Percentiles rank a stretch among this genome's conserved stretches.
Evolutionary conservation across 306 rosid genomes (phyloP).

Genomic region (Vigna angularis): DNA sequence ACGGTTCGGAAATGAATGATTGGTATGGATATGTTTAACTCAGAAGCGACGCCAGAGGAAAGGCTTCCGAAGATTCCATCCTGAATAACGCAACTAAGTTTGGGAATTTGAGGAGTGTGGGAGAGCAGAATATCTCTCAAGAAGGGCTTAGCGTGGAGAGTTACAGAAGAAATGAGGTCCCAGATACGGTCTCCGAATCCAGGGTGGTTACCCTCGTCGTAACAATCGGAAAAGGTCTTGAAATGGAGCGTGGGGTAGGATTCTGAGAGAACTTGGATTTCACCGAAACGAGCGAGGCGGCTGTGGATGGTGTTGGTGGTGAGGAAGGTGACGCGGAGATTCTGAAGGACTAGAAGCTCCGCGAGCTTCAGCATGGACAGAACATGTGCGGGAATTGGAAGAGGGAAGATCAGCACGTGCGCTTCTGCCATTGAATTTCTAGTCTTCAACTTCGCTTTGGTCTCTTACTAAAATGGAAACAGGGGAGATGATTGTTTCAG

Average conservation of each 20-base stretch:
- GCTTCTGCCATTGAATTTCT: neutral
- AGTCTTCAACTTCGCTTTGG: neutral
- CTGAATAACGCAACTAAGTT: constrained; percentile 46
- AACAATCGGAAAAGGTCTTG: constrained; percentile 51
- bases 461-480: too few species aligned
- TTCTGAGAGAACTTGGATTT: constrained; percentile 35
- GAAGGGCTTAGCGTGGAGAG: constrained; percentile 34
- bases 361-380: constrained; percentile 61
- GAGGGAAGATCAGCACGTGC: constrained; percentile 48
- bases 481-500: too few species aligned
- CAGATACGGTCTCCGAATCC: constrained; percentile 16
- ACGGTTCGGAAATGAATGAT: constrained; percentile 52
- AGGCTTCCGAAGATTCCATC: constrained; percentile 53
- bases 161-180: constrained; percentile 13
- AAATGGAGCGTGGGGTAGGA: constrained; percentile 52
- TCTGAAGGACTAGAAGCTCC: constrained; percentile 48
- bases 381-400: constrained; percentile 55
- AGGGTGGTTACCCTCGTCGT: constrained; percentile 30
- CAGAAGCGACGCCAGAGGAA: constrained; percentile 33
- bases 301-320: constrained; percentile 42
- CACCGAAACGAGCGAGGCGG: constrained; percentile 17
- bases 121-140: constrained; percentile 43
- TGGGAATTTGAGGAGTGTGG: neutral
- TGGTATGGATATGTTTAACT: constrained; percentile 28
- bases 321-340: constrained; percentile 55